Percentiles rank a stretch among this genome's conserved stretches.
Evolutionary conservation across 75 land plant genomes (phyloP).

Genomic region (Isoetes taiwanensis): DNA sequence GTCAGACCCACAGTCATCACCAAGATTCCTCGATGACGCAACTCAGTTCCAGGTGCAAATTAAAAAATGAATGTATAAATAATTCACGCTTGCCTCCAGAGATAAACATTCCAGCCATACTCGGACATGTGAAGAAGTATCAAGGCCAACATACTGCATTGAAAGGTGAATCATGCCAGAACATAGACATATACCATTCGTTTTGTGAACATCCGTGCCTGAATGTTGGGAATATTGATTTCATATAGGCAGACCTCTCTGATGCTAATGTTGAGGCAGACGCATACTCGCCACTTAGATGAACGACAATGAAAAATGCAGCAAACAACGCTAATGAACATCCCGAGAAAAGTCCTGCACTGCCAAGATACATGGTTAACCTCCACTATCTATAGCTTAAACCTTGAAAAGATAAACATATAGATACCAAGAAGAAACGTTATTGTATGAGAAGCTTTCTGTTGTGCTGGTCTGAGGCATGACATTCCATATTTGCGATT

Average conservation of each 20-base stretch:
- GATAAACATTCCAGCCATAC: constrained; percentile 5
- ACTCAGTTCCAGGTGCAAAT: not conserved
- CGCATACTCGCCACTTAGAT: not conserved
- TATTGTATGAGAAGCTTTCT: constrained; percentile 2
- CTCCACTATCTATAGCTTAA: not conserved
- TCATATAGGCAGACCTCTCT: not conserved
- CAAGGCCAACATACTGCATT: constrained; percentile 7
- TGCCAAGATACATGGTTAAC: too few species aligned
- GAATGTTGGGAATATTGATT: constrained; percentile 5
- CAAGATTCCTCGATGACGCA: not conserved
- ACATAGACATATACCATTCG: too few species aligned
- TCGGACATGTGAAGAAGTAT: not conserved
- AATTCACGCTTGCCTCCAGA: not conserved
- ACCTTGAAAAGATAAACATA: not conserved
- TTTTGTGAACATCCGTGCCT: too few species aligned
- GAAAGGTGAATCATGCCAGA: too few species aligned
- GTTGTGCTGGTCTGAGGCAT: constrained; percentile 3
- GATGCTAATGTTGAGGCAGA: not conserved
- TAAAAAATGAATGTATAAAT: constrained; percentile 2
- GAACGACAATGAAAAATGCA: not conserved
- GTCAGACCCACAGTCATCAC: not conserved
- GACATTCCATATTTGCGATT: not conserved
- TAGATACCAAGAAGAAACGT: not conserved
- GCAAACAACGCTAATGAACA: not conserved
- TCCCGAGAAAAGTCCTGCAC: constrained; percentile 8